Evolutionary conservation across 2,329 filamentous ascomycete species (phyloP), one percentile per base, ranked within the genome.

Genomic region (Scedosporium boydii): DNA sequence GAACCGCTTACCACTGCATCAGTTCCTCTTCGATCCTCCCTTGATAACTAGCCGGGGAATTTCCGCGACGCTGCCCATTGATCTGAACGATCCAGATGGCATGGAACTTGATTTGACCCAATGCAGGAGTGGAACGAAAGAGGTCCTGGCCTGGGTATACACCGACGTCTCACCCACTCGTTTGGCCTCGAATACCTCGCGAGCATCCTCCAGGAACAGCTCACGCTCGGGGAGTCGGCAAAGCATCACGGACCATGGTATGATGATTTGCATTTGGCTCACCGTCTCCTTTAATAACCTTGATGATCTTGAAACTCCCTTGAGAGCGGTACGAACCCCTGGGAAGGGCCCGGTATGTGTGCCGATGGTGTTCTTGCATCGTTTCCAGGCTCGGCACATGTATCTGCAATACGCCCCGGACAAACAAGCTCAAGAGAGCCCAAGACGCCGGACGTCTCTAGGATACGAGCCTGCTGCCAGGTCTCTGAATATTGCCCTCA

Each of bases 211-310:
- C 9, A 48, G 53, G 16, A 62, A 44, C 55, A 60, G 61, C 51
- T 58, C 27, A 18, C 59, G 34, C 21, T 56, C 18, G 10, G 34
- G 34, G 21, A 27, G 59, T 3, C 59, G 53, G 14, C 58, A 42
- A n/a, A 57, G 53, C 14, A 62, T 55, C 18, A 29, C 61, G 4
- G 62, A 62, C 9, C 58, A 64, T 6, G 29, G 60, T 18, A 61
- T 66, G 48, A 65, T 66, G 65, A 63, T 66, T 12, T 66, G 65
- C 55, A 60, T 66, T 12, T 66, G 64, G 65, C 63, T 66, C 61
- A 64, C 62, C 4, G 53, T 66, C 5, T 63, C 59, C 56, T 58
- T 26, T 53, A 58, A n/a, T 59, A 62, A 38, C 61, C 58, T 23
- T 44, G 56, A 34, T 51, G 62, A 57, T 27, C 44, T 18, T 46